Conservation (phyloP, 805 yeast genomes). For the Ogataea saltuana region DNA sequence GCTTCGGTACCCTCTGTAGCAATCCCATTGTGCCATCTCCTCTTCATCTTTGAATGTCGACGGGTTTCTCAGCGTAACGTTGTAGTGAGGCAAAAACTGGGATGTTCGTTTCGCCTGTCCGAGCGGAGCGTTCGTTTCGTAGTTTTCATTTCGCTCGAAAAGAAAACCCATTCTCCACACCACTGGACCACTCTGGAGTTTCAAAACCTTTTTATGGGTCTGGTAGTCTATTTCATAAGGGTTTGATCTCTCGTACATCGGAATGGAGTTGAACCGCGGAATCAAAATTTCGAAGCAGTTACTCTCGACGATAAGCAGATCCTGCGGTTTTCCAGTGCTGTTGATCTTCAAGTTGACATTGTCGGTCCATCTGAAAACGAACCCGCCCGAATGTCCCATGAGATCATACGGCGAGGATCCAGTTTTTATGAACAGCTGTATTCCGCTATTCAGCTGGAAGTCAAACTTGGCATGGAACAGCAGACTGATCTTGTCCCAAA, state of each 20-base stretch:
- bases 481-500: conserved; percentile 69
- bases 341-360: conserved; percentile 52
- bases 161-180: conserved; percentile 75
- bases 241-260: conserved; percentile 23
- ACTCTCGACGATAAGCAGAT: conserved; percentile 55
- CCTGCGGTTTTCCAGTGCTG: conserved; percentile 48
- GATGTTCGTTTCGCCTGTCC: conserved; percentile 42
- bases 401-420: conserved; percentile 59
- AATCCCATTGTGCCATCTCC: conserved; percentile 62
- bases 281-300: conserved; percentile 57
- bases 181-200: conserved; percentile 61
- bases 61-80: conserved; percentile 59
- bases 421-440: conserved; percentile 65
- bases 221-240: conserved; percentile 39
- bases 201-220: conserved; percentile 54
- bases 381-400: conserved; percentile 59
- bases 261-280: conserved; percentile 46
- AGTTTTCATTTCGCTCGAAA: conserved; percentile 62
- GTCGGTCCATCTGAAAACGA: conserved; percentile 64
- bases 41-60: conserved; percentile 37
- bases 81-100: conserved; percentile 59
- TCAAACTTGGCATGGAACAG: conserved; percentile 53
- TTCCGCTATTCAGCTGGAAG: conserved; percentile 49
- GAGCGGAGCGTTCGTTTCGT: conserved; percentile 35
- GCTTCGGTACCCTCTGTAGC: conserved; percentile 78